A percentile compares a stretch with the other conserved stretches of the same genome.
Evolutionary conservation across 2,329 filamentous ascomycete genomes (phyloP).

Genomic region (Grosmannia serpens): DNA sequence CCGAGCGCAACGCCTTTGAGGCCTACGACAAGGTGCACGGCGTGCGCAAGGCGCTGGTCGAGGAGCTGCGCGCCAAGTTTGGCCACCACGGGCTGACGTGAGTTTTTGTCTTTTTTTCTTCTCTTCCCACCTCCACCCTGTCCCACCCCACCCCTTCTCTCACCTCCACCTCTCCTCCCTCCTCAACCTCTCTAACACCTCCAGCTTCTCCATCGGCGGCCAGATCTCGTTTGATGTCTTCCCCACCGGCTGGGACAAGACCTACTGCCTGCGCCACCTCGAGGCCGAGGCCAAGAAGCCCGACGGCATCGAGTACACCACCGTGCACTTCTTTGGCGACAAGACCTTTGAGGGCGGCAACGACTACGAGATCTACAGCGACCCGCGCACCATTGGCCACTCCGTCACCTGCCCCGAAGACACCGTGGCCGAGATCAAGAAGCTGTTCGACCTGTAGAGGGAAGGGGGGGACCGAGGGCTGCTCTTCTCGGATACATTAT

Average conservation of each 20-base stretch:
- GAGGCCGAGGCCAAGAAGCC: constrained; percentile 64
- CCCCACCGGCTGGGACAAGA: constrained; percentile 96
- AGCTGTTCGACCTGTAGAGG: constrained; percentile 56
- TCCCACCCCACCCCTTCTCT: constrained; percentile 13
- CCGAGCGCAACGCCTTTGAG: constrained; percentile 76
- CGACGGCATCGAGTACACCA: constrained; percentile 67
- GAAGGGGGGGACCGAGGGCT: no score
- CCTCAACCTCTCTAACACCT: background rate
- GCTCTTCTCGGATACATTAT: background rate
- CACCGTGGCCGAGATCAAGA: constrained; percentile 67
- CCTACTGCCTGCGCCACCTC: constrained; percentile 83
- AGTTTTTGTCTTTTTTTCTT: constrained; percentile 23
- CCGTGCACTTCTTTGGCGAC: constrained; percentile 96
- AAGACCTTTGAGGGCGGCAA: constrained; percentile 88
- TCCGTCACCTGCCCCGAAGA: constrained; percentile 72
- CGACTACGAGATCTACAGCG: constrained; percentile 86
- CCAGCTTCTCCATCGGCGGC: constrained; percentile 83
- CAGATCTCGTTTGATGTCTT: constrained; percentile 99
- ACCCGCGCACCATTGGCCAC: constrained; percentile 75
- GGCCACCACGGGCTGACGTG: constrained; percentile 74
- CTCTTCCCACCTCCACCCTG: background rate
- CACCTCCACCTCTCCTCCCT: background rate
- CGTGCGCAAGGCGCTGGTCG: constrained; percentile 66
- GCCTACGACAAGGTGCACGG: constrained; percentile 67
- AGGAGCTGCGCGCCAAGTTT: constrained; percentile 68